Evolutionary conservation across 1,139 yeast genomes (phyloP).

Genomic region (Nakaseomyces uthaithaninus): DNA sequence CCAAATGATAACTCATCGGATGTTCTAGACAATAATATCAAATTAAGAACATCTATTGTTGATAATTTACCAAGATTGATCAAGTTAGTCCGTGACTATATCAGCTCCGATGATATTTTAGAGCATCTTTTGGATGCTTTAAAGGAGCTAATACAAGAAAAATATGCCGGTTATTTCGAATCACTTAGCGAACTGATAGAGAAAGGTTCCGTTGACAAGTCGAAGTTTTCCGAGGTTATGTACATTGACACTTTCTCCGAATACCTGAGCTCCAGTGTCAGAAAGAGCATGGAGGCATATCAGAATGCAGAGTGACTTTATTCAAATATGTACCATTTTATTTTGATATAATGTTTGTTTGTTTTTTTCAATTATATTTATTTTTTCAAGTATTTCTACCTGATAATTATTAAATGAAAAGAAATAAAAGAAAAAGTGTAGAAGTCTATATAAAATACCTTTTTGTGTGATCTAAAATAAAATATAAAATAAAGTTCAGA

Average conservation of each 20-base stretch:
- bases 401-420: too few species aligned
- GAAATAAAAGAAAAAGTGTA: not conserved
- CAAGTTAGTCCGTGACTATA: conserved; percentile 41
- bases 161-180: conserved; percentile 41
- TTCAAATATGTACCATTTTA: too few species aligned
- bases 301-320: too few species aligned
- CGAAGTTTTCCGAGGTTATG: conserved; percentile 21
- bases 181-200: conserved; percentile 22
- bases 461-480: not conserved
- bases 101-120: conserved; percentile 41
- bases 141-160: conserved; percentile 45
- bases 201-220: conserved; percentile 25
- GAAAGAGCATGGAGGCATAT: not conserved
- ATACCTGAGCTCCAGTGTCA: conserved; percentile 9
- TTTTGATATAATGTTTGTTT: too few species aligned
- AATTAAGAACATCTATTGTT: conserved; percentile 44
- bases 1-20: conserved; percentile 7
- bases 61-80: conserved; percentile 49
- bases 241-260: conserved; percentile 23
- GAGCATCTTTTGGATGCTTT: conserved; percentile 50
- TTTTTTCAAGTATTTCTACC: too few species aligned
- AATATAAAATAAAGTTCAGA: too few species aligned
- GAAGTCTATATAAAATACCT: not conserved
- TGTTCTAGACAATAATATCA: conserved; percentile 15
- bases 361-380: too few species aligned